Percentiles rank a stretch among this genome's conserved stretches.
phyloP scores from a whole-genome alignment of 2,329 filamentous ascomycete species.

The Metarhizium rileyi region DNA sequence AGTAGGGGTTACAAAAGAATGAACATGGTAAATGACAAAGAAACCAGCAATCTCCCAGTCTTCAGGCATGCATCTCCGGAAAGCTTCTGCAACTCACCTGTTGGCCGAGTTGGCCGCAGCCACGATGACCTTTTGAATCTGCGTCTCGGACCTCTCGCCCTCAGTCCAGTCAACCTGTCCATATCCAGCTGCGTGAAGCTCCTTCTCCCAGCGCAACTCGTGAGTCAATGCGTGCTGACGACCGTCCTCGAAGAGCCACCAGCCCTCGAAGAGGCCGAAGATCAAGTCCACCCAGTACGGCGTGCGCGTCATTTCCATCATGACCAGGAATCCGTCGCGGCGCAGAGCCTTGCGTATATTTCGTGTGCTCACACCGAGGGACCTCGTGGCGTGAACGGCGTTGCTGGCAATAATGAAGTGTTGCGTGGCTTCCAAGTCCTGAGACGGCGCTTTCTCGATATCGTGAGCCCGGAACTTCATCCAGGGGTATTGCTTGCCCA shows the following conservation, averaged over 20 bases:
- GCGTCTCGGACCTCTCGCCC: constrained; percentile 1
- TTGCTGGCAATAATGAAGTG: constrained; percentile 26
- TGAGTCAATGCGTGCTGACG: background rate
- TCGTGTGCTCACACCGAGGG: constrained; percentile 4
- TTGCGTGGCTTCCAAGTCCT: constrained; percentile 11
- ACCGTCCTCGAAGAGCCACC: constrained; percentile 18
- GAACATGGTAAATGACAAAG: too few relatives aligned
- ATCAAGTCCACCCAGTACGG: constrained; percentile 19
- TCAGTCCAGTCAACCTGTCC: constrained; percentile 9
- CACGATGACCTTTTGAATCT: constrained; percentile 6
- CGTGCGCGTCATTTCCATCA: constrained; percentile 5
- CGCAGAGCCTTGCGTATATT: constrained; percentile 13
- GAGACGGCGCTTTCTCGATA: constrained; percentile 12
- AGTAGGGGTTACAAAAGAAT: too few relatives aligned
- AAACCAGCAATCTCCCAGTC: too few relatives aligned
- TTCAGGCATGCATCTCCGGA: background rate
- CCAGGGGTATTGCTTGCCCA: too few relatives aligned
- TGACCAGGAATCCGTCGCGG: constrained; percentile 8
- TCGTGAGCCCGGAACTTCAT: background rate
- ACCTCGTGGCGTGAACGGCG: constrained; percentile 24
- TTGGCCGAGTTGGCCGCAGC: background rate
- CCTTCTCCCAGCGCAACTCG: background rate
- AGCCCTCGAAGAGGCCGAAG: constrained; percentile 24
- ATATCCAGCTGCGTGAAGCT: constrained; percentile 7
- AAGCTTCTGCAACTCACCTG: too few relatives aligned